Evolutionary conservation across 106 monocot genomes (phyloP), one percentile per base, ranked within the genome.

Genomic region (Narthecium ossifragum): DNA sequence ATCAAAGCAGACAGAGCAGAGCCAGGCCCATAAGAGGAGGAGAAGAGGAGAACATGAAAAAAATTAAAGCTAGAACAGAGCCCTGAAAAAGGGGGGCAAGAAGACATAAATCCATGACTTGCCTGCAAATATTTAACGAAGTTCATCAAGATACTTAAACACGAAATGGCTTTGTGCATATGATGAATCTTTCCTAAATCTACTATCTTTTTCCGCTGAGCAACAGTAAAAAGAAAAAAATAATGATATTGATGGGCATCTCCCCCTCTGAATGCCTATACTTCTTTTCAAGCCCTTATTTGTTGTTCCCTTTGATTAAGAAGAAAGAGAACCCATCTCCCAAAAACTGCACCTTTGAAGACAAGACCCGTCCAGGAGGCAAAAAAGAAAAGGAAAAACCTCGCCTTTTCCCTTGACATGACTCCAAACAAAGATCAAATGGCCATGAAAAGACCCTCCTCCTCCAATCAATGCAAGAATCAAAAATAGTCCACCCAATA

Each of bases 321-420:
- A 36, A 32, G 28, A 51, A 57, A 59, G 32, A 37, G 17, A 53
- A 54, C 24, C 20, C 26, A 55, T 26, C 14, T 20, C 36, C 69
- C 51, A 57, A 67, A 61, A 57, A 8, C 26, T 22, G 52, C 28
- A 61, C 24, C 65, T 74, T 60, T 65, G 55, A 37, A 41, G 67
- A 67, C 57, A 67, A 67, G 48, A 78, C 66, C 26, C 26, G 53
- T 36, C 26, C 25, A 39, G 31, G 72, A 25, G 49, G 57, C 18
- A 53, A 36, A 72, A 74, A 58, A 58, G 41, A 53, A 61, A 57
- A 49, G 20, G 37, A 31, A 56, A 55, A 58, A 34, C 27, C 12
- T 9, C 20, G 34, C 40, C 60, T 73, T 64, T 68, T 54, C n/a
- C 25, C 51, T 70, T 61, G 83, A 75, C 71, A 75, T 75, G 79